Evolutionary conservation across 768 basidiomycete species (phyloP), one percentile per base, ranked within the genome.

Genomic region (Pleurotus djamor): DNA sequence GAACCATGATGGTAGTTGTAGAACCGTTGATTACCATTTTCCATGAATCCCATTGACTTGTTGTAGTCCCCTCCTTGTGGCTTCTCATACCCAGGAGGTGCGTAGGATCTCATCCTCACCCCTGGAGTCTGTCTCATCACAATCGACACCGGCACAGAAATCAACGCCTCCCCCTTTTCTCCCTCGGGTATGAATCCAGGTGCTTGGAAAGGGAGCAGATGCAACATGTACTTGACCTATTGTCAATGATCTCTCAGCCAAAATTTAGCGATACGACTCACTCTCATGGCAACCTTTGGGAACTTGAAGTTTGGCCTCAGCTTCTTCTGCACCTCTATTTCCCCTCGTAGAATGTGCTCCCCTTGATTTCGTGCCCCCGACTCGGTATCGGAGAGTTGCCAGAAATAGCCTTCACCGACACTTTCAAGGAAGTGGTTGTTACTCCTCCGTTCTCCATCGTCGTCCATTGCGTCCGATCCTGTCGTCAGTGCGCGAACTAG

Each of bases 11-110:
- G 65, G 45, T 69, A 70, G 21, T 28, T 28, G 41, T 57, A 69
- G 65, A 81, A 85, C 63, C 79, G 71, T 64, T 84, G 82, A 65
- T 85, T 83, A 12, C 82, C 80, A 63, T 82, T 84, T 65, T 83
- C 82, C 63, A 83, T 67, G 38, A 81, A 75, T 12, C 81, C 83
- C 35, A 82, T 71, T 9, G 79, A 75, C 38, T 75, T 78, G 62
- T 81, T 83, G 66, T 82, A 84, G 65, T 87, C 77, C 17, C 71
- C 74, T 41, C 70, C 74, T 49, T 74, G 67, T 12, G 74, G 70
- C 45, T 73, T 71, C 50, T 74, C 72, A 59, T 84, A 85, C 17
- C 80, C 81, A 8, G 83, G 83, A 3, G 84, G 86, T 4, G 80
- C 78, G 62, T 78, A 79, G 21, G 83, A 82, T 37, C 71, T 71